phyloP scores from a whole-genome alignment of 2,329 filamentous ascomycete genomes.

The Cercospora zeina region DNA sequence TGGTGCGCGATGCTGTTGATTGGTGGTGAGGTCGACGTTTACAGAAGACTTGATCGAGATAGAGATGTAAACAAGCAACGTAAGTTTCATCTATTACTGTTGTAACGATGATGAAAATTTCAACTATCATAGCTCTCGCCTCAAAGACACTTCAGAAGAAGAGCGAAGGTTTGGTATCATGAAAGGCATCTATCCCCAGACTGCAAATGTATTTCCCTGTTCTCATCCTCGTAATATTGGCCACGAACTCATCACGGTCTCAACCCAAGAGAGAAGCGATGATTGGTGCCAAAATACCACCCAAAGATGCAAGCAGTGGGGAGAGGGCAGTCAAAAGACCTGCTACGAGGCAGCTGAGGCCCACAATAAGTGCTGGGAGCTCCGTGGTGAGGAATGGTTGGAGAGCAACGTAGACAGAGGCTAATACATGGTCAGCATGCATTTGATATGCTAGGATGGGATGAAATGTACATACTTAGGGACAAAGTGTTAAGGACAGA shows the following conservation, averaged over 20 bases:
- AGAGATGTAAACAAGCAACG: not conserved
- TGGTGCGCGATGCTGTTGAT: too few relatives aligned
- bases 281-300: conserved; percentile 19
- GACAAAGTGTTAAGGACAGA: conserved; percentile 18
- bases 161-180: conserved; percentile 1
- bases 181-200: not conserved
- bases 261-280: conserved; percentile 11
- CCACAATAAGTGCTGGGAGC: conserved; percentile 16
- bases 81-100: not conserved
- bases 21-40: not conserved
- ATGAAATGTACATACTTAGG: not conserved
- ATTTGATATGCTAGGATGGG: not conserved
- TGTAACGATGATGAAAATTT: not conserved
- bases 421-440: conserved; percentile 9
- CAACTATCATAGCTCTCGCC: not conserved
- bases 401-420: conserved; percentile 15
- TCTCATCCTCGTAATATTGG: not conserved
- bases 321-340: conserved; percentile 14
- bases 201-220: not conserved
- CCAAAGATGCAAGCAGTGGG: conserved; percentile 16
- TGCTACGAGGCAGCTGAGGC: conserved; percentile 12
- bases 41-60: not conserved
- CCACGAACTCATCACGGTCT: not conserved
- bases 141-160: not conserved
- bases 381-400: conserved; percentile 19